Base-by-base conservation (phyloP, 2,329 filamentous ascomycete species). In the Trichoderma sp. region DNA sequence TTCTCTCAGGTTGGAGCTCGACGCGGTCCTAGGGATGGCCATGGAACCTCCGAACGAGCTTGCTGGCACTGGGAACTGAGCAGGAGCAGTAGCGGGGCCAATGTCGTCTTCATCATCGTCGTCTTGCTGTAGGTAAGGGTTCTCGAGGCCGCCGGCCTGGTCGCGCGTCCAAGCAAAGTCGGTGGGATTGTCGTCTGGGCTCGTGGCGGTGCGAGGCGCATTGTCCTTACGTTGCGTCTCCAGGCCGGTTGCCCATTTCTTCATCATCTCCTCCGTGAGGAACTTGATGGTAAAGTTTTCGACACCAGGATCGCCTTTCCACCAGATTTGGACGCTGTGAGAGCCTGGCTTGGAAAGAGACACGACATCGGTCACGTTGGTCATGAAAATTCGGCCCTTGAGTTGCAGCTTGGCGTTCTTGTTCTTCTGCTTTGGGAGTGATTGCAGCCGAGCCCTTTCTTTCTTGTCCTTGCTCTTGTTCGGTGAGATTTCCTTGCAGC, bases 351-450 rank as follows among this genome's bases (percentile, higher is more conserved):
- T 97, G 60, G 91, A 89, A 70, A 96, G 84, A 21, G 91, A 94
- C 52, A 97, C 84, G n/a, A 97, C 90, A 78, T 97, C 93, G 49
- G 94, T 98, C 66, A 99, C 95, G 76, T 99, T 99, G 74, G 94
- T 94, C 94, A 99, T 98, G 82, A 97, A 98, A 75, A 99, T 99
- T 63, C 96, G 89, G 49, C 96, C 96, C 81, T 99, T 99, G 34
- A 99, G 86, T 80, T 97, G 94, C 70, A 98, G 85, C 80, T 95
- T 97, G 52, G 91, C 91, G 75, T 88, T 91, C 77, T 88, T 90
- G 75, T 86, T 88, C 56, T 82, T 81, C 58, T 80, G 77, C 78
- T 89, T 92, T 69, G 88, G 85, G 7, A 80, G 16, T 43, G 39
- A 82, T 2, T 82, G 82, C 0, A 85, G 85, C 68, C 83, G 83